These are phyloP conservation scores for Penicillium brevicompactum DNA, from an alignment of 2,329 filamentous ascomycete species.

Conservation along the genomic window DNA sequence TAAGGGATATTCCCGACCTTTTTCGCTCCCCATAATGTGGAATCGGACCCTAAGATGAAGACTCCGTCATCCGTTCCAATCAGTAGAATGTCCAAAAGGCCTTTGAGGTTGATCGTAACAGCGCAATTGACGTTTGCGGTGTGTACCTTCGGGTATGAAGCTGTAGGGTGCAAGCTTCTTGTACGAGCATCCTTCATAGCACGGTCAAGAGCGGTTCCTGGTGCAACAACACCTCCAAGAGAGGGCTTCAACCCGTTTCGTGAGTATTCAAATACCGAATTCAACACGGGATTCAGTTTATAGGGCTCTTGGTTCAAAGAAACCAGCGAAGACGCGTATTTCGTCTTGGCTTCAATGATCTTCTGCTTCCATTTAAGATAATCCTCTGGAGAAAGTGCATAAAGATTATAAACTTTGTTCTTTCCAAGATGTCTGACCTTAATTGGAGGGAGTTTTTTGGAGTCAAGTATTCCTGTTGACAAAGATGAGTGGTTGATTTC, in stretches of 20 bases:
- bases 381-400: neutral
- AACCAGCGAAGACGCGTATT: neutral
- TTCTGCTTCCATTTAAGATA: neutral
- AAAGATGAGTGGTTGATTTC: too few species aligned
- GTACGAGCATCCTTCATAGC: neutral
- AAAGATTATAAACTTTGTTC: neutral
- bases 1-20: neutral
- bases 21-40: neutral
- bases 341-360: neutral
- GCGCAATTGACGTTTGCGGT: neutral
- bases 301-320: neutral
- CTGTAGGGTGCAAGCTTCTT: neutral
- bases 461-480: too few species aligned
- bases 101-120: too few species aligned
- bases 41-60: neutral
- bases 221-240: neutral
- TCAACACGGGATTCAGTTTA: neutral
- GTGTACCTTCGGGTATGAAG: neutral
- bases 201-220: neutral
- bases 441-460: neutral
- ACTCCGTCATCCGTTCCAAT: neutral
- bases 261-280: neutral
- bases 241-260: too few species aligned
- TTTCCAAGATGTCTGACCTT: neutral
- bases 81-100: neutral